phyloP scores from a whole-genome alignment of 2,329 filamentous ascomycete species.

The Nothomitra cinnamomea region DNA sequence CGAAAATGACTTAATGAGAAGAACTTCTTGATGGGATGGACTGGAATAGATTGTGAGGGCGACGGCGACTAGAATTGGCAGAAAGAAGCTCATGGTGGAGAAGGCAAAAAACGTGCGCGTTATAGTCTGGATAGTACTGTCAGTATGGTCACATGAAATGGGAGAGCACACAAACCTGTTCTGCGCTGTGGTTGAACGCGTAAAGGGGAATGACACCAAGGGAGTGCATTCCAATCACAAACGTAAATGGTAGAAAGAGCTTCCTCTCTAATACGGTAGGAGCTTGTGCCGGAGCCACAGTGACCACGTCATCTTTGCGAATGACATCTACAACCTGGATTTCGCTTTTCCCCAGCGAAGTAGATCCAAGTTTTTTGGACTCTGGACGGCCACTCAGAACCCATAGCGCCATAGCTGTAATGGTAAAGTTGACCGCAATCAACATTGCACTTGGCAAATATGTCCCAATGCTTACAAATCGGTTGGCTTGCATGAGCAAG shows the following conservation, averaged over 20 bases:
- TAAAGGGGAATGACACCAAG: constrained; percentile 62
- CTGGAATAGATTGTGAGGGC: constrained; percentile 31
- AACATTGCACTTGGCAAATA: constrained; percentile 98
- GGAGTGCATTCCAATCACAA: constrained; percentile 58
- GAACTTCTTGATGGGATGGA: constrained; percentile 51
- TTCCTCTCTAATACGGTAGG: constrained; percentile 39
- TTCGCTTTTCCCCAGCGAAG: constrained; percentile 1
- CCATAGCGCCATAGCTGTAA: constrained; percentile 92
- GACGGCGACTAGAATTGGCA: constrained; percentile 28
- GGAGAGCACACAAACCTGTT: constrained; percentile 35
- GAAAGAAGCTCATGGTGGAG: constrained; percentile 32
- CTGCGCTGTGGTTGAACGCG: constrained; percentile 60
- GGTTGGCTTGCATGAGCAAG: constrained; percentile 72
- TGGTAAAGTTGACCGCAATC: constrained; percentile 82
- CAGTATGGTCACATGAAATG: constrained; percentile 10
- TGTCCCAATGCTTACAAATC: constrained; percentile 95
- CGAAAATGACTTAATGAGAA: constrained; percentile 76
- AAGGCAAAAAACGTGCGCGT: constrained; percentile 42
- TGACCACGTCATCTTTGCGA: constrained; percentile 19
- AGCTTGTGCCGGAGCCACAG: constrained; percentile 22
- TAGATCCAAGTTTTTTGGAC: constrained; percentile 5
- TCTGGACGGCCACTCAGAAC: constrained; percentile 51
- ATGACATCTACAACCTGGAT: constrained; percentile 19
- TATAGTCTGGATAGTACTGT: constrained; percentile 32
- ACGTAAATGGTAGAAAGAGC: constrained; percentile 53